Evolutionary conservation across 2,329 filamentous ascomycete species (phyloP), one percentile per base, ranked within the genome.

Genomic region (Paraphoma chrysanthemicola): DNA sequence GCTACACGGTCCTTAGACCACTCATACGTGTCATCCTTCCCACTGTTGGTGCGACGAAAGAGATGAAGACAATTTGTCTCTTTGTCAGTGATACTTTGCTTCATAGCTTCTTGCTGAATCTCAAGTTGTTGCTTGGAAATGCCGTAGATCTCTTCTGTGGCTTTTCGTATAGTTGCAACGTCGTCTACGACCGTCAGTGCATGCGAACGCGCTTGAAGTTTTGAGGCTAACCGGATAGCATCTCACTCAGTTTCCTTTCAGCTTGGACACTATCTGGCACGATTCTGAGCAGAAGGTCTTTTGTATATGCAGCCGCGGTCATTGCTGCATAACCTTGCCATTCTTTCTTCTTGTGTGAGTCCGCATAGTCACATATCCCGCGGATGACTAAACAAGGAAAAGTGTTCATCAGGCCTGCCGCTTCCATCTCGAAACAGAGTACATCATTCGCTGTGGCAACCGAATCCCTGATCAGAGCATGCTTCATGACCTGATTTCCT

Each of bases 1-100:
- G 62, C 58, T 17, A 66, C 50, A 18, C 62, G 56, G 36, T 61
- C 56, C 36, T 67, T 67, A 45, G 56, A 67, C 56, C 54, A 64
- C 46, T 64, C 59, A 50, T 67, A 67, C 16, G 60, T 63, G n/a
- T 49, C 45, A 56, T 67, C 53, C 48, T 58, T 30, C 4, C 23
- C 54, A 47, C 48, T 60, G 29, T 54, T 58, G 6, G 62, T 62
- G 28, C 65, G 53, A 42, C 62, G 62, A 29, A 67, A 65, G 47
- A 63, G 47, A 14, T 67, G 62, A 46, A 65, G 62, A 48, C 62
- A 67, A 41, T 57, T 31, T 51, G 47, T 56, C 44, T 64, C 52
- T 38, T 47, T 48, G 14, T 65, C 53, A 5, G 61, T 57, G 12
- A 62, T 44, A 33, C 56, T 57, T 45, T 59, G 56, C 43, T 64